These are phyloP conservation scores for Biscogniauxia mediterranea DNA, from an alignment of 2,329 filamentous ascomycete genomes.

Conservation along the genomic window DNA sequence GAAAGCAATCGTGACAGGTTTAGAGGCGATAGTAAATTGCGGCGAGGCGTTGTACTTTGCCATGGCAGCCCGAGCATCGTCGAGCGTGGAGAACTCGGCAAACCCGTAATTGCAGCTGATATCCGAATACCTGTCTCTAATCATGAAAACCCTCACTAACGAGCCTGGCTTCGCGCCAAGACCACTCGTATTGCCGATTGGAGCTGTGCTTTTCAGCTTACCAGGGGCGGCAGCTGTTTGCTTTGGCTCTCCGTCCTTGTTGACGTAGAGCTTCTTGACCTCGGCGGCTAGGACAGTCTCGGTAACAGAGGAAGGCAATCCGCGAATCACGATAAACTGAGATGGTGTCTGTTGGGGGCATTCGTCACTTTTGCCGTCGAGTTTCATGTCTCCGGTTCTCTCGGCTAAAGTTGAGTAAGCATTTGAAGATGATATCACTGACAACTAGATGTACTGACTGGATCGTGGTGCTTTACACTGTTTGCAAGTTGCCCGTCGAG, in stretches of 20 bases:
- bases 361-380: slow-evolving; percentile 50
- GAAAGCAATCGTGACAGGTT: slow-evolving; percentile 67
- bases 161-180: slow-evolving; percentile 71
- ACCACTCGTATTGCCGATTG: slow-evolving; percentile 54
- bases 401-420: slow-evolving; percentile 22
- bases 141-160: slow-evolving; percentile 73
- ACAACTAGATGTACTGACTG: slow-evolving; percentile 22
- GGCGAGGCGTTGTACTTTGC: slow-evolving; percentile 69
- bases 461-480: slow-evolving; percentile 35
- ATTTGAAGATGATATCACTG: background rate
- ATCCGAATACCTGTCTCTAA: slow-evolving; percentile 68
- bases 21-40: slow-evolving; percentile 75
- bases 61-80: slow-evolving; percentile 73
- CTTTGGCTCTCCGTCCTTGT: slow-evolving; percentile 51
- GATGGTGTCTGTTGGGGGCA: slow-evolving; percentile 56
- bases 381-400: slow-evolving; percentile 35
- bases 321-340: slow-evolving; percentile 74
- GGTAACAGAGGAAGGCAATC: slow-evolving; percentile 66
- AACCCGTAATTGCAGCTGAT: slow-evolving; percentile 82
- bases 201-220: slow-evolving; percentile 60
- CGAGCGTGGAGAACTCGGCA: slow-evolving; percentile 74
- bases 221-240: slow-evolving; percentile 44
- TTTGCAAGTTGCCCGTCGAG: slow-evolving; percentile 34
- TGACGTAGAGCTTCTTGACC: slow-evolving; percentile 68
- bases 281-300: slow-evolving; percentile 73